These are phyloP conservation scores for Lactifluus hygrophoroides DNA, from an alignment of 768 basidiomycete species.

Conservation along the genomic window DNA sequence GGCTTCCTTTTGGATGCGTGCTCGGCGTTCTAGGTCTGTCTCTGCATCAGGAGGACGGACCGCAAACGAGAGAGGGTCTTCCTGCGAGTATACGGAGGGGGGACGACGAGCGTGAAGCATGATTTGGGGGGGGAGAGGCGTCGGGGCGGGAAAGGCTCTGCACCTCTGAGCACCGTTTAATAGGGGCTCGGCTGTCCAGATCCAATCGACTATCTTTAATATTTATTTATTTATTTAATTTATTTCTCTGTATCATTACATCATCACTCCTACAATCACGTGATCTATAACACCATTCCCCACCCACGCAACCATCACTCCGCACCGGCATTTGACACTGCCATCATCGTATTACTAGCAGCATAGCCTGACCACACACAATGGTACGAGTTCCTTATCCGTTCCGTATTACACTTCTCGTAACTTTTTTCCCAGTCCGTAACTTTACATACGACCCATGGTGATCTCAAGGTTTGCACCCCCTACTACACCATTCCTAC, in stretches of 20 bases:
- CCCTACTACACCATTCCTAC: neutral
- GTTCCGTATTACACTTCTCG: neutral
- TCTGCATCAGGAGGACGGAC: constrained; percentile 58
- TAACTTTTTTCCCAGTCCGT: constrained; percentile 57
- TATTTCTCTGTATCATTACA: neutral
- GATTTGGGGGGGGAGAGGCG: constrained; percentile 23
- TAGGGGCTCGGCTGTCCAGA: neutral
- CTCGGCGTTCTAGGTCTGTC: constrained; percentile 52
- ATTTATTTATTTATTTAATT: neutral
- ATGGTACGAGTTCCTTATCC: constrained; percentile 5
- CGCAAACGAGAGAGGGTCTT: constrained; percentile 66
- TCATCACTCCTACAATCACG: neutral
- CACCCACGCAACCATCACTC: neutral
- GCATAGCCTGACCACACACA: neutral
- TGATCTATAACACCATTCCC: neutral
- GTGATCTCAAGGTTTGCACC: constrained; percentile 77
- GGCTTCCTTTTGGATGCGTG: constrained; percentile 55
- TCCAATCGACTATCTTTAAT: neutral
- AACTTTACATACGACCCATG: constrained; percentile 88
- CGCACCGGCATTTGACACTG: too few species aligned
- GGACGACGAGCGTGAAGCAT: constrained; percentile 46
- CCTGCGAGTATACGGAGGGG: constrained; percentile 57
- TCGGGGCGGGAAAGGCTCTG: constrained; percentile 1
- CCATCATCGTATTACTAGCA: neutral
- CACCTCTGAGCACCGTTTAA: neutral